Evolutionary conservation across 2,329 filamentous ascomycete genomes (phyloP).

Genomic region (Trichoderma harzianum): DNA sequence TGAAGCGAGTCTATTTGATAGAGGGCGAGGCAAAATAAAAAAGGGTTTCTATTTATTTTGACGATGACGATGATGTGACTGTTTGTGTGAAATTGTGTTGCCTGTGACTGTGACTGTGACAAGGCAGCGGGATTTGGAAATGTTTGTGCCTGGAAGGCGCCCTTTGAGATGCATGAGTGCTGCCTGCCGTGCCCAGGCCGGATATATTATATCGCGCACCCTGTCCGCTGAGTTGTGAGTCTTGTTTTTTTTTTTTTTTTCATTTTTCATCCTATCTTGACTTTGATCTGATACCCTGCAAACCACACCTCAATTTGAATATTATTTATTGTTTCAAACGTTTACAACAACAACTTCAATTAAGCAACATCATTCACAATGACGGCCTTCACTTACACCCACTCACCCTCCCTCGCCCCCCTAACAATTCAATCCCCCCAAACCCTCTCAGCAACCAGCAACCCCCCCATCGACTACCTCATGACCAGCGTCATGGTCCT

Average conservation of each 20-base stretch:
- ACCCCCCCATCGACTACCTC: slow-evolving; percentile 22
- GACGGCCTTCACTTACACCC: slow-evolving; percentile 14
- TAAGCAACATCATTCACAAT: background rate
- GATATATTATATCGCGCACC: slow-evolving; percentile 8
- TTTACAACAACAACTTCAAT: background rate
- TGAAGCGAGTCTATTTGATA: background rate
- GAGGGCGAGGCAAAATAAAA: slow-evolving; percentile 2
- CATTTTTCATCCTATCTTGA: background rate
- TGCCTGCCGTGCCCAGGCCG: background rate
- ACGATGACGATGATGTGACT: background rate
- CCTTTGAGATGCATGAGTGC: background rate
- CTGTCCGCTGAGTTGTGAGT: background rate
- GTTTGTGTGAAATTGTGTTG: background rate
- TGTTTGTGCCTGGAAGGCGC: background rate
- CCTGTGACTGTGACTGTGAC: background rate
- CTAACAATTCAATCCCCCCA: slow-evolving; percentile 7
- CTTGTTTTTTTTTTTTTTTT: background rate
- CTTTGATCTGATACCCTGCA: background rate
- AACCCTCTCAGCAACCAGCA: background rate
- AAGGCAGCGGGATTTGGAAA: background rate
- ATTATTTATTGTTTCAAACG: background rate
- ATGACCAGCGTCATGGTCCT: slow-evolving; percentile 24
- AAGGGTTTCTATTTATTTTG: background rate
- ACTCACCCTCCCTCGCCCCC: slow-evolving; percentile 16
- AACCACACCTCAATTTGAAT: too few species aligned